Conservation (phyloP, 2,329 filamentous ascomycete genomes). For the Zarea fungicola region DNA sequence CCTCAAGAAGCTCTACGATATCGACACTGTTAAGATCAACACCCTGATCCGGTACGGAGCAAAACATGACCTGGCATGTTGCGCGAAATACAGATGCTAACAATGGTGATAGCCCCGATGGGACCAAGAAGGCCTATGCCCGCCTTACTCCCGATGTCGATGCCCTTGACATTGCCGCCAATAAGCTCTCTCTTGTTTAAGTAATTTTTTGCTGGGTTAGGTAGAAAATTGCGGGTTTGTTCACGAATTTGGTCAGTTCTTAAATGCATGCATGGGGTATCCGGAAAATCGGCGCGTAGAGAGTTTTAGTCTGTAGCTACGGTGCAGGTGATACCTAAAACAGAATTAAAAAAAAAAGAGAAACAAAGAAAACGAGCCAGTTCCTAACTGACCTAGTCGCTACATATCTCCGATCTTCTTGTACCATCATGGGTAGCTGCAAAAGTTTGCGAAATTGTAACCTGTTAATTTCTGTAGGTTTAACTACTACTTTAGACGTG, state of each 20-base stretch:
- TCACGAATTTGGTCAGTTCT: constrained; percentile 35
- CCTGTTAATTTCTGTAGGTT: too few species aligned
- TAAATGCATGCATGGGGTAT: constrained; percentile 19
- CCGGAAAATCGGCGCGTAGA: constrained; percentile 10
- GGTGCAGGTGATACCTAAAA: constrained; percentile 26
- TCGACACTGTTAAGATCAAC: constrained; percentile 98
- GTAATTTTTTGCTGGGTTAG: constrained; percentile 20
- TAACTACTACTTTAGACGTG: too few species aligned
- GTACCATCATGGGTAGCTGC: too few species aligned
- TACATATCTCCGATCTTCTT: too few species aligned
- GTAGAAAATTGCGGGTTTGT: constrained; percentile 19
- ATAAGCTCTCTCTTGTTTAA: constrained; percentile 98
- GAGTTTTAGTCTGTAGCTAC: constrained; percentile 13
- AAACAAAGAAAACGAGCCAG: constrained; percentile 27
- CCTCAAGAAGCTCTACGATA: constrained; percentile 99
- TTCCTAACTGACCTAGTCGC: constrained; percentile 12
- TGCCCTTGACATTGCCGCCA: constrained; percentile 97
- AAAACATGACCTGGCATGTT: too few species aligned
- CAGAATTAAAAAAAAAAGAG: too few species aligned
- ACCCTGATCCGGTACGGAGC: constrained; percentile 82
- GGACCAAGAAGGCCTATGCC: constrained; percentile 97
- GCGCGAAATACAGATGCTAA: constrained; percentile 14
- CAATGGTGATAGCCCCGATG: constrained; percentile 65
- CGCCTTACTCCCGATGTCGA: constrained; percentile 95
- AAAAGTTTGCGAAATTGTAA: too few species aligned